Evolutionary conservation across 441 rosid genomes (phyloP).

Genomic region (Aleurites moluccanus): DNA sequence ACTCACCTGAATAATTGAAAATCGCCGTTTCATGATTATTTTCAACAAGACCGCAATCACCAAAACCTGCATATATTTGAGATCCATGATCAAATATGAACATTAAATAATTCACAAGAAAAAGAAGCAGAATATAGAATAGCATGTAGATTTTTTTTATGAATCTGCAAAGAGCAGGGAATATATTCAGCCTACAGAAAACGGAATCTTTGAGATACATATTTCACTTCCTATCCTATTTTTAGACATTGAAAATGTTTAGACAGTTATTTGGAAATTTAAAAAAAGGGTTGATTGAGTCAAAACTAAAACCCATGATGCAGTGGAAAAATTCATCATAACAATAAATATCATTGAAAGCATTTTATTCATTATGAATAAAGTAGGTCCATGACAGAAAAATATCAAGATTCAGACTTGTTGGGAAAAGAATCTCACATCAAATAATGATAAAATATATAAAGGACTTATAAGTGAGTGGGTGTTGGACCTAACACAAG

Average conservation of each 20-base stretch:
- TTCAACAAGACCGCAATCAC: conserved; percentile 89
- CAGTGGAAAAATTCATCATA: neutral
- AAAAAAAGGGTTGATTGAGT: neutral
- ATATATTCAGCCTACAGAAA: neutral
- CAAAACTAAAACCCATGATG: neutral
- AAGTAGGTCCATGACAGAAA: neutral
- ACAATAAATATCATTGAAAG: neutral
- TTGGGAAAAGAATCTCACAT: too few species aligned
- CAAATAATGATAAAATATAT: too few species aligned
- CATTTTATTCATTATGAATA: neutral
- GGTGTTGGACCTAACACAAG: too few species aligned
- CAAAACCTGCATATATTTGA: conserved; percentile 52
- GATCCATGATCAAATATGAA: neutral
- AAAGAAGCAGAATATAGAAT: neutral
- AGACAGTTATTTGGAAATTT: neutral
- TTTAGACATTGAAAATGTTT: conserved; percentile 1
- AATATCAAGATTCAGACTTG: neutral
- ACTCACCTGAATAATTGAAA: conserved; percentile 83
- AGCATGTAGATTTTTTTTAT: neutral
- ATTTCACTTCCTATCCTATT: conserved; percentile 11
- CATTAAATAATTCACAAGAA: neutral
- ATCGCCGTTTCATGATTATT: conserved; percentile 84
- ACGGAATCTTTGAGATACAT: neutral
- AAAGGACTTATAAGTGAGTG: too few species aligned
- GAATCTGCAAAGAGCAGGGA: conserved; percentile 1